These are phyloP conservation scores for Pilatotrama ljubarskyi DNA, from an alignment of 768 basidiomycete genomes.

Conservation along the genomic window DNA sequence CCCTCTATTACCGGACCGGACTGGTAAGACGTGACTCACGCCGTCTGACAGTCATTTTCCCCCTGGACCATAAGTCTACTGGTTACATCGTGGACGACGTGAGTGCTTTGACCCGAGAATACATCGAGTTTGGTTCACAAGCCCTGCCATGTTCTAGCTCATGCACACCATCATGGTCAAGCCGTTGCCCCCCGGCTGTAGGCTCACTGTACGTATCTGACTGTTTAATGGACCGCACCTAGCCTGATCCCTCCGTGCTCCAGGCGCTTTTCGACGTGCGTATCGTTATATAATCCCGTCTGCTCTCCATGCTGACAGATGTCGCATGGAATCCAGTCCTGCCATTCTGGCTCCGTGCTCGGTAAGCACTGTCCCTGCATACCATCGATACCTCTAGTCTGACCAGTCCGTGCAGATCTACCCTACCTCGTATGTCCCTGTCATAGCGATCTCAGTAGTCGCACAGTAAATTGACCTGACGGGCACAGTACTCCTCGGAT, in stretches of 20 bases:
- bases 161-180: conserved; percentile 80
- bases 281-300: not conserved
- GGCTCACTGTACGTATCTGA: conserved; percentile 68
- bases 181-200: conserved; percentile 81
- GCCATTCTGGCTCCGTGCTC: conserved; percentile 87
- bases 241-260: too few species aligned
- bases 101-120: conserved; percentile 1
- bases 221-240: too few species aligned
- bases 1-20: too few species aligned
- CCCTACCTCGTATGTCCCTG: conserved; percentile 55
- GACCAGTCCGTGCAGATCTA: conserved; percentile 46
- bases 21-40: not conserved
- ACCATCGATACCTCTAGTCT: not conserved
- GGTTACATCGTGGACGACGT: conserved; percentile 93
- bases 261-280: conserved; percentile 36
- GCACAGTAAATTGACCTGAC: not conserved
- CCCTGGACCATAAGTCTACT: conserved; percentile 62
- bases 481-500: conserved; percentile 32
- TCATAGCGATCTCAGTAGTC: not conserved
- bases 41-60: conserved; percentile 70
- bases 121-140: not conserved
- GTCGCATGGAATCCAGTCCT: conserved; percentile 49
- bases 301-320: not conserved
- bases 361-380: conserved; percentile 45
- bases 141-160: conserved; percentile 38